These are phyloP conservation scores for Herpotrichia juniperi DNA, from an alignment of 2,329 filamentous ascomycete genomes.

Conservation along the genomic window DNA sequence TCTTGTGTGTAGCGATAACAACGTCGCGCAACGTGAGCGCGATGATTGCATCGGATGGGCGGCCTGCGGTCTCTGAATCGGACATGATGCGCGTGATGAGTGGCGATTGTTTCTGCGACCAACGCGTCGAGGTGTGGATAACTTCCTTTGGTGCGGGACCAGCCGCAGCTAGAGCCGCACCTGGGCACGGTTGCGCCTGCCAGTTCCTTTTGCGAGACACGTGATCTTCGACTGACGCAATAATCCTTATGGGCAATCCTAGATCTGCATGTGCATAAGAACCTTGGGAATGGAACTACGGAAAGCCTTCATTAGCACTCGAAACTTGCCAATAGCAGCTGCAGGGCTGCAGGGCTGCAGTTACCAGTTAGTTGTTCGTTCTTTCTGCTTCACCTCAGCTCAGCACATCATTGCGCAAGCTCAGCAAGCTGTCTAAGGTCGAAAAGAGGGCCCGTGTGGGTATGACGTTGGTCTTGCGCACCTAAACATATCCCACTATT, in stretches of 20 bases:
- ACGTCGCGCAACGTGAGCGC: conserved; percentile 48
- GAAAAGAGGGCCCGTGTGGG: background rate
- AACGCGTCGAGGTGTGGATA: conserved; percentile 3
- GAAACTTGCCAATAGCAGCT: no score
- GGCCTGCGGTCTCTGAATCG: conserved; percentile 25
- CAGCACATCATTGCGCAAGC: no score
- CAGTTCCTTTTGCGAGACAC: background rate
- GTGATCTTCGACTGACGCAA: background rate
- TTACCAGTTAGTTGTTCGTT: no score
- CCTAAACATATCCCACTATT: background rate
- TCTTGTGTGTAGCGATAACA: conserved; percentile 48
- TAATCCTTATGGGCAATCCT: background rate
- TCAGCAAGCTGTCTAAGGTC: background rate
- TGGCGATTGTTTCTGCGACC: background rate
- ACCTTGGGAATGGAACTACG: background rate
- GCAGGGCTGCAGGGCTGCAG: no score
- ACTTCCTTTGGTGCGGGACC: background rate
- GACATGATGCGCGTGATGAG: conserved; percentile 35
- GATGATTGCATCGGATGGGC: conserved; percentile 46
- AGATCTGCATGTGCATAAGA: background rate
- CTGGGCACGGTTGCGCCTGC: background rate
- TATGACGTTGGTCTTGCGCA: conserved; percentile 2
- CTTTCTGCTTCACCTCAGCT: background rate
- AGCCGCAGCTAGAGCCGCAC: conserved; percentile 2
- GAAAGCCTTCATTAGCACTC: background rate